Percentiles rank a stretch among this genome's conserved stretches.
Evolutionary conservation across 164 flowering plant genomes (phyloP).

Genomic region (Hamamelis virginiana): DNA sequence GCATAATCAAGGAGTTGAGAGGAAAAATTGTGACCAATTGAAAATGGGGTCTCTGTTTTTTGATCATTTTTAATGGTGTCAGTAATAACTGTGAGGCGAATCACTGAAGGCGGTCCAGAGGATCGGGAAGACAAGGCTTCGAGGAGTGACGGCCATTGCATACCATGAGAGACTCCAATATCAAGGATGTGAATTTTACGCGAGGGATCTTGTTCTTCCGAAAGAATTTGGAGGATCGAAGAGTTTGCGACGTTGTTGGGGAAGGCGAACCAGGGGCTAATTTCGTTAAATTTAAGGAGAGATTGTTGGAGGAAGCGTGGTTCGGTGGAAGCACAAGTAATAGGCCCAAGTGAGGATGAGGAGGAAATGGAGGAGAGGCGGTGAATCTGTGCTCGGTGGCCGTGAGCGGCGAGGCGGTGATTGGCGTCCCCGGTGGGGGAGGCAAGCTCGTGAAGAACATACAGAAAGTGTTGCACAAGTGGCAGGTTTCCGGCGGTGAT

Average conservation of each 20-base stretch:
- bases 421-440: conserved; percentile 72
- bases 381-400: conserved; percentile 53
- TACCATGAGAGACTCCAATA: conserved; percentile 80
- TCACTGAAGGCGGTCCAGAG: conserved; percentile 61
- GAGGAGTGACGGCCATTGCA: conserved; percentile 84
- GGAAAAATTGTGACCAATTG: conserved; percentile 55
- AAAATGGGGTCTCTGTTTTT: conserved; percentile 43
- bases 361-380: conserved; percentile 36
- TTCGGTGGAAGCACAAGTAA: conserved; percentile 49
- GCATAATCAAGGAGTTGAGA: conserved; percentile 54
- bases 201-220: conserved; percentile 15
- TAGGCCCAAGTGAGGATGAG: conserved; percentile 4
- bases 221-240: conserved; percentile 60
- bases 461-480: conserved; percentile 64
- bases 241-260: conserved; percentile 65
- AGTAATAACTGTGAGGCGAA: conserved; percentile 61
- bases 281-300: conserved; percentile 57
- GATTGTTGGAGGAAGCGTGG: conserved; percentile 56
- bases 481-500: conserved; percentile 43
- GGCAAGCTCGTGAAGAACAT: conserved; percentile 68
- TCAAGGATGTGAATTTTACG: conserved; percentile 61
- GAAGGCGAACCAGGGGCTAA: conserved; percentile 79
- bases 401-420: conserved; percentile 62
- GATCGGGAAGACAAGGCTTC: conserved; percentile 58
- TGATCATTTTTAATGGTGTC: conserved; percentile 18